Conservation (phyloP, 2,329 filamentous ascomycete species). For the Cladosporium halotolerans region DNA sequence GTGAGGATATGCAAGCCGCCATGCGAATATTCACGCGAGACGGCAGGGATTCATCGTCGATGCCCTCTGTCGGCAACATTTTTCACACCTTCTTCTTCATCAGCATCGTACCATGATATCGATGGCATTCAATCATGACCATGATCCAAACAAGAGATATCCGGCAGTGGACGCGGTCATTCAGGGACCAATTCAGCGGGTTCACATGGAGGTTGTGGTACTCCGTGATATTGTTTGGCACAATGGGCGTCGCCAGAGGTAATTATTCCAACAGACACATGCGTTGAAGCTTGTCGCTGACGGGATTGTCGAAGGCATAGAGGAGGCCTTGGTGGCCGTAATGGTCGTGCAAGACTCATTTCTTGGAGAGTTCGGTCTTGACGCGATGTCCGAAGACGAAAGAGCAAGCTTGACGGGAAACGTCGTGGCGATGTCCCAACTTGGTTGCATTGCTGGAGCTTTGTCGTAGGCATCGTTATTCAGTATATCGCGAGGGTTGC, state of each 20-base stretch:
- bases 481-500: no score
- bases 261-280: neutral
- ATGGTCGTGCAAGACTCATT: constrained; percentile 56
- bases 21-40: no score
- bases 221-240: constrained; percentile 48
- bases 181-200: neutral
- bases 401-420: constrained; percentile 62
- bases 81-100: neutral
- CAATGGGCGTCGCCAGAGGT: constrained; percentile 68
- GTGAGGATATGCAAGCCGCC: no score
- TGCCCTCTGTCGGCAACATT: no score
- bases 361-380: constrained; percentile 51
- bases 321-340: constrained; percentile 62
- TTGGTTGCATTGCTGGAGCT: constrained; percentile 65
- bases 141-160: neutral
- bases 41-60: no score
- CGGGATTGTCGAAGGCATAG: constrained; percentile 37
- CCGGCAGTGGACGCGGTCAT: neutral
- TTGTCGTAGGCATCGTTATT: neutral
- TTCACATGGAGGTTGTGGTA: constrained; percentile 73
- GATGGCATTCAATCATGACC: neutral
- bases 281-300: neutral
- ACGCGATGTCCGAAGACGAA: constrained; percentile 45
- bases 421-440: constrained; percentile 72
- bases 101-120: neutral